Evolutionary conservation across 2,329 filamentous ascomycete species (phyloP).

Genomic region (Podosphaera fusca): DNA sequence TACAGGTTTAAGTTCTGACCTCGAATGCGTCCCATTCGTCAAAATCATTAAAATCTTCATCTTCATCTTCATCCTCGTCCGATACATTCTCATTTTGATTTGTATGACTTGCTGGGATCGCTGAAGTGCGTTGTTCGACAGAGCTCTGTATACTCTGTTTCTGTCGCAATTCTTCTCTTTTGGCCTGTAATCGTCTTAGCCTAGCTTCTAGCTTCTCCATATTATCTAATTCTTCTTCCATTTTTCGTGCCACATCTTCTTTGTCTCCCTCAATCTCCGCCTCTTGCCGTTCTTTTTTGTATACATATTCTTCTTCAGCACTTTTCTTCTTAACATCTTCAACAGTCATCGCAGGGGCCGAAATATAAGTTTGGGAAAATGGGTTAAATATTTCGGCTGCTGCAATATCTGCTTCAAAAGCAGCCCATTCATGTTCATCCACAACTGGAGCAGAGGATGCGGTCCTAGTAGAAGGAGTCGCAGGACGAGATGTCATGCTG

Average conservation of each 20-base stretch:
- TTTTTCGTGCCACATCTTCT: slow-evolving; percentile 49
- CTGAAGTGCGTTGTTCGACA: background rate
- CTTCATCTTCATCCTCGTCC: slow-evolving; percentile 4
- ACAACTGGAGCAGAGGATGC: slow-evolving; percentile 20
- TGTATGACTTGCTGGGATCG: background rate
- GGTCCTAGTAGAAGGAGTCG: slow-evolving; percentile 26
- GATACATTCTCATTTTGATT: background rate
- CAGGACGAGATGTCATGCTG: slow-evolving; percentile 38
- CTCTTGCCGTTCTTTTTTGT: slow-evolving; percentile 26
- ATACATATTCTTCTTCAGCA: slow-evolving; percentile 24
- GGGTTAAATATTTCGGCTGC: slow-evolving; percentile 17
- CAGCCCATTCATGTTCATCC: slow-evolving; percentile 66
- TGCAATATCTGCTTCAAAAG: slow-evolving; percentile 66
- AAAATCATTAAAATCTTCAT: background rate
- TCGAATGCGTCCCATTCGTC: slow-evolving; percentile 3
- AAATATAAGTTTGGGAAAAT: slow-evolving; percentile 33
- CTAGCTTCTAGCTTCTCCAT: slow-evolving; percentile 60
- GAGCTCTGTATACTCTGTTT: slow-evolving; percentile 8
- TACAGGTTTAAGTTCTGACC: background rate
- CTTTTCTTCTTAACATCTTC: slow-evolving; percentile 35
- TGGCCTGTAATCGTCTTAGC: slow-evolving; percentile 44
- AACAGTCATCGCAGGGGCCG: slow-evolving; percentile 41
- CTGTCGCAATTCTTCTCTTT: slow-evolving; percentile 39
- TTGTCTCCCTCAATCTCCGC: slow-evolving; percentile 39
- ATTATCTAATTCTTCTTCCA: slow-evolving; percentile 61